These are phyloP conservation scores for Aspergillus sclerotiicarbonarius DNA, from an alignment of 495 filamentous ascomycete species.

Conservation along the genomic window DNA sequence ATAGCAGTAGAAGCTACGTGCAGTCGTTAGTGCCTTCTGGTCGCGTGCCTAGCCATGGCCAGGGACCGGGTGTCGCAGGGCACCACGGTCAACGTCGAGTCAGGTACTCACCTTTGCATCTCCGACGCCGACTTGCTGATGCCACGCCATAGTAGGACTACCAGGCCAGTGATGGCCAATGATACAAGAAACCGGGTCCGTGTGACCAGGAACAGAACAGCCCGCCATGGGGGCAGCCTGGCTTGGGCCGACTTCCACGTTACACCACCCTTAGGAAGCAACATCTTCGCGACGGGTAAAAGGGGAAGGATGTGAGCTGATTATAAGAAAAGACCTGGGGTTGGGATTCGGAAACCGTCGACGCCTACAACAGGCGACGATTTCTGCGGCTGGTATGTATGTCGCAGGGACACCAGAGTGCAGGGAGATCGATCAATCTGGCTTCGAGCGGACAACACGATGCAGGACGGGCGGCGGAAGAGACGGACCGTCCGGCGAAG, in stretches of 20 bases:
- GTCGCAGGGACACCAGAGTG: constrained; percentile 6
- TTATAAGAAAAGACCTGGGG: constrained; percentile 3
- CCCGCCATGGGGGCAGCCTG: constrained; percentile 77
- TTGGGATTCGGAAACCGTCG: not conserved
- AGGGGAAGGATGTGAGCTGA: constrained; percentile 7
- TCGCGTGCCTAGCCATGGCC: not conserved
- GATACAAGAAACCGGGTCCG: constrained; percentile 77
- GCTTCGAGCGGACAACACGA: constrained; percentile 3
- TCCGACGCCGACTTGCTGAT: constrained; percentile 77
- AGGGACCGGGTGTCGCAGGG: not conserved
- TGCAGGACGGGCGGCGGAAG: constrained; percentile 7
- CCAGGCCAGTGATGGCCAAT: constrained; percentile 65
- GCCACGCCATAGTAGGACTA: constrained; percentile 88
- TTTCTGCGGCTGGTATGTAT: constrained; percentile 12
- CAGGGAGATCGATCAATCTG: constrained; percentile 11
- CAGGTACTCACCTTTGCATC: constrained; percentile 74
- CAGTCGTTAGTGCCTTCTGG: not conserved
- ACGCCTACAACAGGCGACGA: constrained; percentile 20
- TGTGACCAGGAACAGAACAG: constrained; percentile 72
- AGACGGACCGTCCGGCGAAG: not conserved
- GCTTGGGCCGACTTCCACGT: constrained; percentile 89
- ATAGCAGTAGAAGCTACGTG: constrained; percentile 89
- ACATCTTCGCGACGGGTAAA: constrained; percentile 45
- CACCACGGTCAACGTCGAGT: not conserved
- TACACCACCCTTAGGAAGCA: constrained; percentile 84